These are phyloP conservation scores for Aspergillus pseudoglaucus DNA, from an alignment of 2,329 filamentous ascomycete genomes.

Conservation along the genomic window DNA sequence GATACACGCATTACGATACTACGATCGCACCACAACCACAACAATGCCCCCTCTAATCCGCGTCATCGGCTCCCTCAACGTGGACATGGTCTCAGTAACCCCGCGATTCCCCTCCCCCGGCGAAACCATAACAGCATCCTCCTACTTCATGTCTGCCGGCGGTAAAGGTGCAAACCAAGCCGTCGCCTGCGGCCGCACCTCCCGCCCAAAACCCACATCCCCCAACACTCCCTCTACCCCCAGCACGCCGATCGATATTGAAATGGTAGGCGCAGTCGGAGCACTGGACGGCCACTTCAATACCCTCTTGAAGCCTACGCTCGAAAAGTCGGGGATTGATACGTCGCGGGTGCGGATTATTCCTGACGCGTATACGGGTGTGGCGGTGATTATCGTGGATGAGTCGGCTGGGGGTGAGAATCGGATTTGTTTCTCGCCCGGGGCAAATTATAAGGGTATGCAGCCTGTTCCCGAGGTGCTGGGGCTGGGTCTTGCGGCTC, in stretches of 20 bases:
- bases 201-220: conserved; percentile 44
- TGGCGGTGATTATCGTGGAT: conserved; percentile 72
- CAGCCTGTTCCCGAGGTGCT: conserved; percentile 34
- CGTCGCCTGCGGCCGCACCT: conserved; percentile 78
- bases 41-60: conserved; percentile 55
- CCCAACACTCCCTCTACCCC: conserved; percentile 11
- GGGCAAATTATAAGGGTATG: conserved; percentile 56
- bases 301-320: conserved; percentile 50
- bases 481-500: conserved; percentile 28
- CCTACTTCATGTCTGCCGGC: conserved; percentile 73
- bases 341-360: conserved; percentile 47
- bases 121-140: conserved; percentile 76
- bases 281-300: conserved; percentile 56
- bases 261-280: conserved; percentile 71
- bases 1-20: too few relatives aligned
- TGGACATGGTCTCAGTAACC: conserved; percentile 85
- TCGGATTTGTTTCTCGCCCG: conserved; percentile 66
- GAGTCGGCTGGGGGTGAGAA: conserved; percentile 64
- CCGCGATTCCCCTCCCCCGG: conserved; percentile 74
- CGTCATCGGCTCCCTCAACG: conserved; percentile 88
- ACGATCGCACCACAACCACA: not conserved
- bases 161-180: conserved; percentile 97
- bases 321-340: conserved; percentile 58
- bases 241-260: conserved; percentile 41
- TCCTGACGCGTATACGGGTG: conserved; percentile 53